A percentile compares a stretch with the other conserved stretches of the same genome.
Evolutionary conservation across 1,284 basidiomycete species (phyloP).

Genomic region (Marasmius sp.): DNA sequence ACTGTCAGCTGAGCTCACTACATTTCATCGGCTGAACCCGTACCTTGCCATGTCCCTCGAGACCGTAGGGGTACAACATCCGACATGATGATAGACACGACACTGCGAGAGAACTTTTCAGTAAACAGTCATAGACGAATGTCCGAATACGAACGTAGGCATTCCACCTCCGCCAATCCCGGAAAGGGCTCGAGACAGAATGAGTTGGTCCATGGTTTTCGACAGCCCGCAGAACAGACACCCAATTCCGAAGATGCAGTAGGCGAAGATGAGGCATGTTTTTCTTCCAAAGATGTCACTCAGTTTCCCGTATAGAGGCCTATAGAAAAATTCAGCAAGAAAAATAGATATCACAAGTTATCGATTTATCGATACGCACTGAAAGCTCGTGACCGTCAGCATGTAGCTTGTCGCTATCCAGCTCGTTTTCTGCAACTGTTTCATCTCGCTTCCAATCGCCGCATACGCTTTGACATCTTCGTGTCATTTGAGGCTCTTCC

Average conservation of each 20-base stretch:
- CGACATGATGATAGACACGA: constrained; percentile 62
- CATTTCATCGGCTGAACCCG: background rate
- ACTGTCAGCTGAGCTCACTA: background rate
- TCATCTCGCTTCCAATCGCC: constrained; percentile 60
- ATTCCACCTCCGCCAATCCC: constrained; percentile 69
- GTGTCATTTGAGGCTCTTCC: background rate
- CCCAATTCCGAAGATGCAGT: constrained; percentile 54
- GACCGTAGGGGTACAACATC: constrained; percentile 59
- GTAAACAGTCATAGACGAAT: background rate
- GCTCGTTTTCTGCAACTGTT: constrained; percentile 62
- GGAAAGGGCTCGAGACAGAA: constrained; percentile 54
- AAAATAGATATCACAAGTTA: no score
- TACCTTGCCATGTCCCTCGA: constrained; percentile 65
- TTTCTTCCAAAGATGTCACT: constrained; percentile 70
- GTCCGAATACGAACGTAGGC: constrained; percentile 47
- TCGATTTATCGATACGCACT: background rate
- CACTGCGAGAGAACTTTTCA: constrained; percentile 28
- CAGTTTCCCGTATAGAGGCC: constrained; percentile 63
- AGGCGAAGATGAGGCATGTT: constrained; percentile 54
- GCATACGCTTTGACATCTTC: constrained; percentile 46
- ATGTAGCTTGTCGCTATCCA: constrained; percentile 50
- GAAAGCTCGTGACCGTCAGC: background rate
- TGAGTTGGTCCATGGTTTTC: constrained; percentile 54
- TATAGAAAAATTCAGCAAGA: no score
- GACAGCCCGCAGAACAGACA: constrained; percentile 54